Evolutionary conservation across 2,329 filamentous ascomycete species (phyloP), one percentile per base, ranked within the genome.

Genomic region (Sodiomyces alkalinus): DNA sequence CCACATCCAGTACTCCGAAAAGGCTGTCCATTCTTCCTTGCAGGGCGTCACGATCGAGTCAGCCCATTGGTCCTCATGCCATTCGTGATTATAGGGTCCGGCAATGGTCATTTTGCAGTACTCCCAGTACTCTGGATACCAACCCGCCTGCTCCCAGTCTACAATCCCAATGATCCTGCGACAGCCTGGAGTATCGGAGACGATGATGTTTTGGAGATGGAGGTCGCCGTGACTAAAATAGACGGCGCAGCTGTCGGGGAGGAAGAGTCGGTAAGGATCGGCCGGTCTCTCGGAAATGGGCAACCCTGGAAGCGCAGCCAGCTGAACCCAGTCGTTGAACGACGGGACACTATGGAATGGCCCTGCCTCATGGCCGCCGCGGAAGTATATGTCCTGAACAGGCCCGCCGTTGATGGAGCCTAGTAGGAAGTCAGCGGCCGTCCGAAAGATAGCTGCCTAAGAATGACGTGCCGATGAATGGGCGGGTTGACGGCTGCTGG

Each of bases 111-210:
- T 26, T 36, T 49, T 50, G 22, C 37, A 44, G 29, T 41, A 46
- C 35, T 51, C 48, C 46, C 46, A 51, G 27, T 51, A 50, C 13
- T 35, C 38, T 5, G 48, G 48, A 35, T 49, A 51, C 45, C 46
- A 51, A 2, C 48, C 48, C 9, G 47, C 37, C 27, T 45, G 41
- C 14, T 37, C 40, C 42, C 44, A 49, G 17, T 51, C 46, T n/a
- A 48, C 33, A 8, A 49, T 36, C 1, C 32, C 40, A 6, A 33
- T 28, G 5, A 47, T 33, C n/a, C 13, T 39, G 8, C 22, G 26
- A n/a, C 39, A 39, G 9, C 37, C 31, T 2, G 38, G 19, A 1
- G 34, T 35, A 3, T 14, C 19, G 2, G 43, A 40, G 5, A 47
- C 7, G 1, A 49, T 26, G 17, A 47, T 44, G 19, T 47, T 48